phyloP scores from a whole-genome alignment of 306 rosid genomes.

The Abrus precatorius region DNA sequence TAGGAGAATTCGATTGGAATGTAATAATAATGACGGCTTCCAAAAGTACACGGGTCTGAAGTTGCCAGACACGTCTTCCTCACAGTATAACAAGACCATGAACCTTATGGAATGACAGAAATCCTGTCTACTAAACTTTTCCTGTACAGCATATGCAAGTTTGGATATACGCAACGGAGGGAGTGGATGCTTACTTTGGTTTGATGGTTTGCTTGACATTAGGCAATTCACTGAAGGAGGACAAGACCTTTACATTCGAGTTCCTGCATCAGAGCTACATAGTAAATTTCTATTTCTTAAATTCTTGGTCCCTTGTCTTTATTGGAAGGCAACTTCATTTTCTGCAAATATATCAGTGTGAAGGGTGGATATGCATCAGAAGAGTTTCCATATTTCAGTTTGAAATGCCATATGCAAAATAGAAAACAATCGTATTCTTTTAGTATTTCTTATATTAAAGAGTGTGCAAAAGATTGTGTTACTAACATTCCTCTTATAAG shows the following conservation, averaged over 20 bases:
- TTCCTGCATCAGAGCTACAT: conserved; percentile 52
- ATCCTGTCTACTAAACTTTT: conserved; percentile 35
- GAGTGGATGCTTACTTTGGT: conserved; percentile 43
- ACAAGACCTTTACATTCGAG: conserved; percentile 40
- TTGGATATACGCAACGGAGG: conserved; percentile 7
- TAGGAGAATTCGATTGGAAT: no score
- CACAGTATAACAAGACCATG: conserved; percentile 24
- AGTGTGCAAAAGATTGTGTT: no score
- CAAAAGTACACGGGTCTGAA: neutral
- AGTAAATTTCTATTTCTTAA: neutral
- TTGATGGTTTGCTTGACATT: conserved; percentile 13
- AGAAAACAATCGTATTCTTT: no score
- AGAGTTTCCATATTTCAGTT: no score
- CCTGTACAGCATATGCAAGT: conserved; percentile 35
- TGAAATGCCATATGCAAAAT: no score
- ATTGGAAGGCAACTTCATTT: no score
- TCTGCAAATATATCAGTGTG: no score
- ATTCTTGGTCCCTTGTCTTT: neutral
- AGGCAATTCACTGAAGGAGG: conserved; percentile 13
- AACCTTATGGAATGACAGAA: conserved; percentile 5
- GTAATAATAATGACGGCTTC: no score
- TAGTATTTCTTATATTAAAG: no score
- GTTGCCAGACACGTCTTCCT: conserved; percentile 40
- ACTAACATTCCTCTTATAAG: no score
- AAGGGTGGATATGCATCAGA: no score